Evolutionary conservation across 225 moss, liverwort and hornwort species (phyloP), one percentile per base, ranked within the genome.

Genomic region (Marchantia paleacea): DNA sequence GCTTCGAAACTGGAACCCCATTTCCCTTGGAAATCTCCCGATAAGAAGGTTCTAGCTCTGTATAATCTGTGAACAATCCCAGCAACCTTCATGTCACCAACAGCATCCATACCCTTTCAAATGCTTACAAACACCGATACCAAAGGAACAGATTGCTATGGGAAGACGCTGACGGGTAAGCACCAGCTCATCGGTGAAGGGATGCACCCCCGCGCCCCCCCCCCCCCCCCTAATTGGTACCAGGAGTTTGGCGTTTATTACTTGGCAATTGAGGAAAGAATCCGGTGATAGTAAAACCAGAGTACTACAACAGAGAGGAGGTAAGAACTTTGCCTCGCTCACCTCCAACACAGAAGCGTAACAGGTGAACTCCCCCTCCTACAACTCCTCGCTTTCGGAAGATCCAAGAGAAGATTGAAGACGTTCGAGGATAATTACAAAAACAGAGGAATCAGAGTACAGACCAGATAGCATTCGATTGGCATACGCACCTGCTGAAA

Each of bases 1-100:
- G 74, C 76, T 83, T 69, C 83, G 80, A 58, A 77, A 78, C 50
- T 72, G 50, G 30, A 24, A 55, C 13, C 77, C 85, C 85, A 82
- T 86, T 54, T 26, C 28, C 7, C 24, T 24, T 24, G 25, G 13
- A 25, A 15, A 14, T 14, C 29, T 14, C 55, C 14, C 54, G 28
- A 8, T 73, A 12, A 15, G 28, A 25, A 55, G 54, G 7, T 7
- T 6, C 24, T 12, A 51, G 50, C 72, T 72, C 50, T 24, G n/a
- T 22, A 52, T 22, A n/a, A 7, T 3, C 50, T 24, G 14, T 19
- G 10, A 1, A 48, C 10, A 48, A 70, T 39, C 3, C 39, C 39
- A 70, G 15, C 48, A 0, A 8, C 13, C 25, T 13, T 8, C 15
- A 19, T 0, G 20, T 70, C 16, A 70, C 15, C 10, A 47, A 7